Base-by-base conservation (phyloP, 2,329 filamentous ascomycete species). In the Nemania abortiva region DNA sequence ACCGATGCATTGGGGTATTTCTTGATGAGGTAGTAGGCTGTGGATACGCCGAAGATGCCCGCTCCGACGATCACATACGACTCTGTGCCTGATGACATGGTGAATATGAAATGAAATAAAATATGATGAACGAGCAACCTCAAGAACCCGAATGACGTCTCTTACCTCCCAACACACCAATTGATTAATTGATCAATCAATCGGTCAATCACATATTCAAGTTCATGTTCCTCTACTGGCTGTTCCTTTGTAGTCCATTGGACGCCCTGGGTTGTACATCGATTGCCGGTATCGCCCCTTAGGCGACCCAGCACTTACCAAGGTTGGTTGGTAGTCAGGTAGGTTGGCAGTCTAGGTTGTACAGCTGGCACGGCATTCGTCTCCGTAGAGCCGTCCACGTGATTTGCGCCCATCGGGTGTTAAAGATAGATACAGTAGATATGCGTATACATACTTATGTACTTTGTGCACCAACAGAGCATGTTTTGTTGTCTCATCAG, bases 11-110 rank as follows among this genome's bases (percentile, higher is more conserved):
- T 76, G 27, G 85, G 83, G 72, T 87, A 84, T 65, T 82, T 83
- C 68, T 82, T 81, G 66, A 87, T 85, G 50, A 91, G 84, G 66
- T 91, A 84, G 68, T 89, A 88, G n/a, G 90, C 90, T 0, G 89
- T 91, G n/a, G 88, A 90, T 34, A 87, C 86, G 54, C 90, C 90
- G 74, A 92, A 92, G 24, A 90, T 87, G 55, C 90, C 90, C 6
- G 87, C 88, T 42, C 90, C 90, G 49, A 92, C 80, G 68, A 92
- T 90, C 66, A 92, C 79, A 73, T 85, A 86, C 13, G 83, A 84
- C 3, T 70, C 70, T 13, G 34, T 53, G 53, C 55, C 20, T 9
- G 66, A 56, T 24, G 68, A 47, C 65, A 70, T 70, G n/a, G 2
- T 62, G 49, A 45, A 58, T 56, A 45, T 27, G n/a, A 54, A 49